These are phyloP conservation scores for Colletotrichum brevisporum DNA, from an alignment of 2,329 filamentous ascomycete genomes.

Conservation along the genomic window DNA sequence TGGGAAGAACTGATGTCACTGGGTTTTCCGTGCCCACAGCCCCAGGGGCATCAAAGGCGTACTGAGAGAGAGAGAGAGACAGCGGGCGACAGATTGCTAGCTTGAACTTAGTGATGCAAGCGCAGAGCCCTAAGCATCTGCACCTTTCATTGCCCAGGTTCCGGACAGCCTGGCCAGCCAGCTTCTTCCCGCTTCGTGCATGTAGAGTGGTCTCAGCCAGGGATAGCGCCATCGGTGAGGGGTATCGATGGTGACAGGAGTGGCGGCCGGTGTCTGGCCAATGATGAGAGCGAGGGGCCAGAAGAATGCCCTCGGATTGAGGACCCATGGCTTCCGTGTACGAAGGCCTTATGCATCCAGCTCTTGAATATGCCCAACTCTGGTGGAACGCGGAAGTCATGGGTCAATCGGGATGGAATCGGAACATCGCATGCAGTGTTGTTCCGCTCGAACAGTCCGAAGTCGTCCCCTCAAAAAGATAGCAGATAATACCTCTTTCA, in stretches of 20 bases:
- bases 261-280: slow-evolving; percentile 9
- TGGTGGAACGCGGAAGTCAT: neutral
- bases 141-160: neutral
- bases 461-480: neutral
- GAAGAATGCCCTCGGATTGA: neutral
- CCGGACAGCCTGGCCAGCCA: slow-evolving; percentile 16
- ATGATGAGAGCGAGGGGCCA: neutral
- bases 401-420: neutral
- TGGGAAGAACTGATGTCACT: slow-evolving; percentile 9
- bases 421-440: neutral
- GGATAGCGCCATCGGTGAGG: neutral
- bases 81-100: neutral
- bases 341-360: no score
- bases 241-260: slow-evolving; percentile 2
- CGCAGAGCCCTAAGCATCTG: neutral
- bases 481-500: neutral
- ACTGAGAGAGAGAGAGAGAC: neutral
- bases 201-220: neutral
- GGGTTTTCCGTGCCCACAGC: neutral
- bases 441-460: neutral
- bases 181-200: neutral
- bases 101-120: no score
- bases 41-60: neutral
- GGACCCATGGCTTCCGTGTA: neutral
- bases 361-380: neutral